Evolutionary conservation across 2,329 filamentous ascomycete genomes (phyloP).

Genomic region (Calonectria pseudoreteaudii): DNA sequence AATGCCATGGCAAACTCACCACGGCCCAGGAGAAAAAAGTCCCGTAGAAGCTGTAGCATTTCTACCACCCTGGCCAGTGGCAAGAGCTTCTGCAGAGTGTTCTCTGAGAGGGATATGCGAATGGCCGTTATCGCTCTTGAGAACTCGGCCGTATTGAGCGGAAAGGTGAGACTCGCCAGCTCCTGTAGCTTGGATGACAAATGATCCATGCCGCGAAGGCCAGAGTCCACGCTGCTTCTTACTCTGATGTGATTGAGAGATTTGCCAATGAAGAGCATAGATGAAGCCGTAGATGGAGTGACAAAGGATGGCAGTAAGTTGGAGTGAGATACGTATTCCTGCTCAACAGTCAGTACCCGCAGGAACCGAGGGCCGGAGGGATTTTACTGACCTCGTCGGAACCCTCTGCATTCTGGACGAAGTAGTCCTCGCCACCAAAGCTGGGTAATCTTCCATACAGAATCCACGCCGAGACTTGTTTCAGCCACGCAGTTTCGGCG

Average conservation of each 20-base stretch:
- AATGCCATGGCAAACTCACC: slow-evolving; percentile 93
- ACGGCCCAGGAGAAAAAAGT: slow-evolving; percentile 88
- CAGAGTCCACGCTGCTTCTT: slow-evolving; percentile 58
- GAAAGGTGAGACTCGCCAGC: slow-evolving; percentile 76
- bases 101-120: slow-evolving; percentile 83
- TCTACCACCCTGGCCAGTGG: slow-evolving; percentile 83
- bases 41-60: slow-evolving; percentile 80
- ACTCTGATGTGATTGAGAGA: slow-evolving; percentile 86
- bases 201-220: slow-evolving; percentile 66
- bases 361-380: not conserved
- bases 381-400: slow-evolving; percentile 53
- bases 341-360: slow-evolving; percentile 7
- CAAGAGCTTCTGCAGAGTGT: slow-evolving; percentile 83
- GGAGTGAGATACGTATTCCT: slow-evolving; percentile 70
- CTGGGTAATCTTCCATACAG: slow-evolving; percentile 86
- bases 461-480: slow-evolving; percentile 90
- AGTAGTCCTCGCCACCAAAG: slow-evolving; percentile 87
- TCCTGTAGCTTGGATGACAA: slow-evolving; percentile 76
- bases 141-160: slow-evolving; percentile 78
- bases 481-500: slow-evolving; percentile 91
- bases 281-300: slow-evolving; percentile 77
- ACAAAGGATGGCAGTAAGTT: slow-evolving; percentile 84
- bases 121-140: slow-evolving; percentile 81
- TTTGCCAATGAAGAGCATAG: slow-evolving; percentile 90
- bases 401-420: slow-evolving; percentile 70